A percentile compares a stretch with the other conserved stretches of the same genome.
Evolutionary conservation across 2,329 filamentous ascomycete species (phyloP).

Genomic region (Botrytis squamosa): DNA sequence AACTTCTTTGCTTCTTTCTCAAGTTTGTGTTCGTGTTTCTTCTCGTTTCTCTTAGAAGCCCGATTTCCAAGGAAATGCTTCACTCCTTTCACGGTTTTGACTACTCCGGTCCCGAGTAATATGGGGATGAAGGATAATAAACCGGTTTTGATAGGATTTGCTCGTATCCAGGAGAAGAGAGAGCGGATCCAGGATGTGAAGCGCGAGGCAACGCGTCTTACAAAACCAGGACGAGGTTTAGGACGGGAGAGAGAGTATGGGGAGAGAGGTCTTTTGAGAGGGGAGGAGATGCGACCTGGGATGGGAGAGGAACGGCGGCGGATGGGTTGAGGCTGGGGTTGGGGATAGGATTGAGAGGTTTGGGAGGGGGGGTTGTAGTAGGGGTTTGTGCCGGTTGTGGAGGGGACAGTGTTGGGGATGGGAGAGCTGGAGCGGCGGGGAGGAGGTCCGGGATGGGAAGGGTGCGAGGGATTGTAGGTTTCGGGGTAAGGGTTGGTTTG

Average conservation of each 20-base stretch:
- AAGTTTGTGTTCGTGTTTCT: not conserved
- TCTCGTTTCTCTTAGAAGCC: not conserved
- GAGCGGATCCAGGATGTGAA: conserved; percentile 25
- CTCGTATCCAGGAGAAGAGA: conserved; percentile 28
- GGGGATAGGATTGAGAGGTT: conserved; percentile 4
- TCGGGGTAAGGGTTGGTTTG: not conserved
- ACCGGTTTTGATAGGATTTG: conserved; percentile 33
- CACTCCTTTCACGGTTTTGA: conserved; percentile 15
- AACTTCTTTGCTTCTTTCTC: not conserved
- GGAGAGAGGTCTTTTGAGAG: conserved; percentile 29
- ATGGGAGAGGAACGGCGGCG: conserved; percentile 14
- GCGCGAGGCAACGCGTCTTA: conserved; percentile 29
- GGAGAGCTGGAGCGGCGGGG: conserved; percentile 20
- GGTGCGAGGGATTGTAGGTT: not conserved
- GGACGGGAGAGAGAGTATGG: conserved; percentile 34
- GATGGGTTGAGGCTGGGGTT: conserved; percentile 14
- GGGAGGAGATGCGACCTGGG: conserved; percentile 28
- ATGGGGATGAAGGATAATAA: conserved; percentile 32
- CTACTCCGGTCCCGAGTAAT: conserved; percentile 26
- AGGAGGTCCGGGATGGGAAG: not conserved
- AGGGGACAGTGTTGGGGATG: not conserved
- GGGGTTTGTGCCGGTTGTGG: conserved; percentile 8
- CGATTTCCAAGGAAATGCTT: conserved; percentile 11
- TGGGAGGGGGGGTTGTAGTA: conserved; percentile 1
- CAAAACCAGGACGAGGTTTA: conserved; percentile 30